Conservation (phyloP, 225 moss, liverwort and hornwort species). For the Polytrichum commune region DNA sequence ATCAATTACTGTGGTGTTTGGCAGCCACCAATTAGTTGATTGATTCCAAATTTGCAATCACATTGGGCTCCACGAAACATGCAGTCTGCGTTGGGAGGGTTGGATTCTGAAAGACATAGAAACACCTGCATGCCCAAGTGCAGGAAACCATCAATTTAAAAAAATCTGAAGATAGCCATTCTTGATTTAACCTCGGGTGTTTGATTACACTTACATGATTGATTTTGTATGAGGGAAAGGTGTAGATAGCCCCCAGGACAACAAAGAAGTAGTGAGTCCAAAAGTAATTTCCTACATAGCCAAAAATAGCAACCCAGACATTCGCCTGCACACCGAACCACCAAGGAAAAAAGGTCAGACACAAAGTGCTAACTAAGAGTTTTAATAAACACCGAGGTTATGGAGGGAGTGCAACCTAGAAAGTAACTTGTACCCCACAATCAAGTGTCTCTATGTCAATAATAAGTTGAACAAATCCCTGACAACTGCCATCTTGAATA, state of each 20-base stretch:
- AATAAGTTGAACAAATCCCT: background rate
- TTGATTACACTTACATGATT: slow-evolving; percentile 61
- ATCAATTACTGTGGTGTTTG: no score
- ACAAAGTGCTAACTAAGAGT: no score
- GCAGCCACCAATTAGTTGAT: no score
- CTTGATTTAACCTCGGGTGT: no score
- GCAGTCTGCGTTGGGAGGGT: background rate
- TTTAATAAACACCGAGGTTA: no score
- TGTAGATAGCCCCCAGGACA: slow-evolving; percentile 93
- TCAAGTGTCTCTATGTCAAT: background rate
- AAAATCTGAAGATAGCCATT: no score
- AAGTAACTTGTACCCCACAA: background rate
- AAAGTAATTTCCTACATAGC: slow-evolving; percentile 94
- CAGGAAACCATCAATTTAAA: no score
- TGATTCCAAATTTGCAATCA: no score
- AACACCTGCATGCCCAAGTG: background rate
- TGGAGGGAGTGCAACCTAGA: background rate
- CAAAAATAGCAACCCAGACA: slow-evolving; percentile 87
- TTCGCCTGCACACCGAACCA: slow-evolving; percentile 61
- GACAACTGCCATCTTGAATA: background rate
- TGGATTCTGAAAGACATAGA: background rate
- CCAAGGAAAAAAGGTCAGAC: background rate
- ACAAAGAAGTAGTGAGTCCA: slow-evolving; percentile 99
- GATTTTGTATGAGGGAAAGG: slow-evolving; percentile 86
- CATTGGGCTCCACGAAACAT: background rate